These are phyloP conservation scores for Brachypodium distachyon DNA, from an alignment of 202 grass and related monocot genomes.

Conservation along the genomic window DNA sequence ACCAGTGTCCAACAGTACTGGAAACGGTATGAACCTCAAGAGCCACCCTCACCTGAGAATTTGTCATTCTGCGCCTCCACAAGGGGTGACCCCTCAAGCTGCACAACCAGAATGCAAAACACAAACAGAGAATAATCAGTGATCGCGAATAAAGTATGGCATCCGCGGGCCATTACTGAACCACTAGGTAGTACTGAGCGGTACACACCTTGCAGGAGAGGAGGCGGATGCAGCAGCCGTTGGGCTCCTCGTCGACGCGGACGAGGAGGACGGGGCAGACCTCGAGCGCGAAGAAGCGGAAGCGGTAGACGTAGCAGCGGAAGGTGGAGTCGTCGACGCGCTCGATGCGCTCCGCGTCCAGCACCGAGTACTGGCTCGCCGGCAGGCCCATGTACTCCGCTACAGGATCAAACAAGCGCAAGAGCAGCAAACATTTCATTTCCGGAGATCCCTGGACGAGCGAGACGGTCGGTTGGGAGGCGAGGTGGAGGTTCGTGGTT, in stretches of 20 bases:
- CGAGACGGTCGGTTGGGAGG: no score
- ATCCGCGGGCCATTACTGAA: no score
- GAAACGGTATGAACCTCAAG: neutral
- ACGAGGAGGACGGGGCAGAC: slow-evolving; percentile 93
- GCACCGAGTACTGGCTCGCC: slow-evolving; percentile 91
- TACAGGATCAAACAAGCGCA: neutral
- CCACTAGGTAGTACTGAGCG: no score
- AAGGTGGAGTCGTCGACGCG: slow-evolving; percentile 79
- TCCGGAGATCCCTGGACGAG: neutral
- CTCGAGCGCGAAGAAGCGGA: slow-evolving; percentile 93
- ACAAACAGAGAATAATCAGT: no score
- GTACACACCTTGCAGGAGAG: slow-evolving; percentile 71
- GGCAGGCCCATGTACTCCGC: slow-evolving; percentile 97
- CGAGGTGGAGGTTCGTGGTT: neutral
- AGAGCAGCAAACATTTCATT: neutral
- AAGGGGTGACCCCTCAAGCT: slow-evolving; percentile 86
- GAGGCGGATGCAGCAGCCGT: slow-evolving; percentile 79
- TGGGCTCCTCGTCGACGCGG: slow-evolving; percentile 73
- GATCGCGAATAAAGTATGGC: no score
- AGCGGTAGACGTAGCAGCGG: slow-evolving; percentile 87
- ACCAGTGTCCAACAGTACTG: neutral
- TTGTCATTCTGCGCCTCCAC: slow-evolving; percentile 98
- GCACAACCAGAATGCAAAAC: neutral
- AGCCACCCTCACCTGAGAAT: slow-evolving; percentile 57
- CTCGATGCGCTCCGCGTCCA: slow-evolving; percentile 96